These are phyloP conservation scores for Coemansia sp. DNA, from an alignment of 192 early-diverging fungal species.

Conservation along the genomic window DNA sequence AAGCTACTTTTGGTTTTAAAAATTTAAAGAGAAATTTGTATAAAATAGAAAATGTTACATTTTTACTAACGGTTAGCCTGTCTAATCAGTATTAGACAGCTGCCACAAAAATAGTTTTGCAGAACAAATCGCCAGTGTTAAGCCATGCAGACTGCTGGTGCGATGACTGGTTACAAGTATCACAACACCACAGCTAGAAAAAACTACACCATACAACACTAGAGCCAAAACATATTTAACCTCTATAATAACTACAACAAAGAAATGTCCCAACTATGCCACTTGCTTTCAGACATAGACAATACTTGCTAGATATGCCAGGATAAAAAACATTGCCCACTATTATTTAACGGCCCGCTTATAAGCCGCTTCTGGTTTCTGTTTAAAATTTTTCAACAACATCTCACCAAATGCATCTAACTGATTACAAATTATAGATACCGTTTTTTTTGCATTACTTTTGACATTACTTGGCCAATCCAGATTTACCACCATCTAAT, in stretches of 20 bases:
- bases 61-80: too few species aligned
- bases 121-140: not conserved
- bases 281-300: not conserved
- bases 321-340: not conserved
- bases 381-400: not conserved
- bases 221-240: slow-evolving; percentile 6
- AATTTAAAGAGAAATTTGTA: too few species aligned
- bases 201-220: not conserved
- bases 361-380: slow-evolving; percentile 3
- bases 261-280: not conserved
- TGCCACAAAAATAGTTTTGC: not conserved
- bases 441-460: too few species aligned
- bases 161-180: not conserved
- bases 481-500: too few species aligned
- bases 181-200: not conserved
- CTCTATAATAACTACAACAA: not conserved
- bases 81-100: too few species aligned
- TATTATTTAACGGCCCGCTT: not conserved
- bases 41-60: too few species aligned
- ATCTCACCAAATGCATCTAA: not conserved
- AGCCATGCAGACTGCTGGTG: not conserved
- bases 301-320: not conserved
- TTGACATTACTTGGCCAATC: too few species aligned
- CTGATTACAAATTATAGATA: not conserved
- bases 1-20: too few species aligned